These are phyloP conservation scores for Fusarium virguliforme DNA, from an alignment of 2,329 filamentous ascomycete genomes.

Conservation along the genomic window DNA sequence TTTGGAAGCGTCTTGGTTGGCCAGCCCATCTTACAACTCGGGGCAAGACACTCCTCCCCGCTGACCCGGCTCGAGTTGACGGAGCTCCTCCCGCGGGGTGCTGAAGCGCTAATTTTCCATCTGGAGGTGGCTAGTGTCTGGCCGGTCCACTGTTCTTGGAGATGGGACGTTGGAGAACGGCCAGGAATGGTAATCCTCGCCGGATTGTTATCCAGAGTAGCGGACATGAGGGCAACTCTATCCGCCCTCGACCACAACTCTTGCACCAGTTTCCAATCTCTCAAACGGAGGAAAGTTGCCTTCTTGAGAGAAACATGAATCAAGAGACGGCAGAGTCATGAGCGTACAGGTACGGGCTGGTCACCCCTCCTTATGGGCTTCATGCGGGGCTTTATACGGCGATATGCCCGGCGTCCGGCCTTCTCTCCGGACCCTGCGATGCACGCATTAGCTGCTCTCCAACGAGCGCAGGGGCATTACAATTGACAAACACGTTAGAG, in stretches of 20 bases:
- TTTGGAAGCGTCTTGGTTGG: conserved; percentile 13
- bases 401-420: conserved; percentile 23
- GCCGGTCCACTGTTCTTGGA: conserved; percentile 30
- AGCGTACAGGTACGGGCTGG: conserved; percentile 16
- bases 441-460: conserved; percentile 17
- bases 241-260: background rate
- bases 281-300: background rate
- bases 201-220: conserved; percentile 6
- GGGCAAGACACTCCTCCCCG: conserved; percentile 22
- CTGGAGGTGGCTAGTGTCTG: conserved; percentile 13
- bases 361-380: conserved; percentile 17
- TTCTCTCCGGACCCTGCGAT: conserved; percentile 35
- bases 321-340: background rate
- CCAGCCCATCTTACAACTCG: background rate
- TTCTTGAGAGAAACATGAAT: background rate
- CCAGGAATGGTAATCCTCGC: conserved; percentile 28
- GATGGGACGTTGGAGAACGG: conserved; percentile 36
- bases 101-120: conserved; percentile 23
- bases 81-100: conserved; percentile 34
- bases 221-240: background rate
- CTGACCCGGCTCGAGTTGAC: conserved; percentile 20
- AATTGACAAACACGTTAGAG: conserved; percentile 6
- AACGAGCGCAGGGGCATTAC: conserved; percentile 14
- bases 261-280: background rate
- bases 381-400: conserved; percentile 27